Evolutionary conservation across 345 rosid genomes (phyloP).

Genomic region (Hibiscus syriacus): DNA sequence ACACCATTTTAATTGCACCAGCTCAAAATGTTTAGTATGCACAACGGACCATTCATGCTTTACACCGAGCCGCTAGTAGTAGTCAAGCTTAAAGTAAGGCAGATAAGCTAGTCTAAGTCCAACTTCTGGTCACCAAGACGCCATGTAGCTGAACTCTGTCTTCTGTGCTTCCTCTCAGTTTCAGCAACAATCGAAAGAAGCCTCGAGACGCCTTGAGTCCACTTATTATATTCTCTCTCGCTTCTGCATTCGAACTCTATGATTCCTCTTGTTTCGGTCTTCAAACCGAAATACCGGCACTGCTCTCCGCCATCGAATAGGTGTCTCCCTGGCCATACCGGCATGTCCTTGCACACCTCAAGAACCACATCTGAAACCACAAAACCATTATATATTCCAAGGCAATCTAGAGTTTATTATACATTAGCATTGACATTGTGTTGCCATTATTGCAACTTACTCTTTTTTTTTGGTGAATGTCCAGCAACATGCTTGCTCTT

Average conservation of each 20-base stretch:
- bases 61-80: too few species aligned
- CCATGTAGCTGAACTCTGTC: slow-evolving; percentile 15
- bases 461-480: slow-evolving; percentile 85
- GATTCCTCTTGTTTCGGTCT: slow-evolving; percentile 58
- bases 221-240: slow-evolving; percentile 61
- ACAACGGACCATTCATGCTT: too few species aligned
- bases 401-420: neutral
- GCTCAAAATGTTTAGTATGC: too few species aligned
- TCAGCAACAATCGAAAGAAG: slow-evolving; percentile 58
- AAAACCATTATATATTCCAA: neutral
- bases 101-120: too few species aligned
- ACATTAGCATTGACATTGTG: neutral
- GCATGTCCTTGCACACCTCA: slow-evolving; percentile 66
- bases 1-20: too few species aligned
- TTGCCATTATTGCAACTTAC: slow-evolving; percentile 26
- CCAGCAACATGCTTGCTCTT: slow-evolving; percentile 83
- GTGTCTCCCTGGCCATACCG: slow-evolving; percentile 94
- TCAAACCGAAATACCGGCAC: slow-evolving; percentile 71
- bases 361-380: slow-evolving; percentile 53
- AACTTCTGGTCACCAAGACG: slow-evolving; percentile 4
- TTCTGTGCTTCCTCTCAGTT: slow-evolving; percentile 39
- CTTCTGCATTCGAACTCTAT: slow-evolving; percentile 86
- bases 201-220: slow-evolving; percentile 70
- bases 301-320: slow-evolving; percentile 57
- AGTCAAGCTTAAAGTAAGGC: too few species aligned